These are phyloP conservation scores for Acacia concinna DNA, from an alignment of 331 rosid species.

Conservation along the genomic window DNA sequence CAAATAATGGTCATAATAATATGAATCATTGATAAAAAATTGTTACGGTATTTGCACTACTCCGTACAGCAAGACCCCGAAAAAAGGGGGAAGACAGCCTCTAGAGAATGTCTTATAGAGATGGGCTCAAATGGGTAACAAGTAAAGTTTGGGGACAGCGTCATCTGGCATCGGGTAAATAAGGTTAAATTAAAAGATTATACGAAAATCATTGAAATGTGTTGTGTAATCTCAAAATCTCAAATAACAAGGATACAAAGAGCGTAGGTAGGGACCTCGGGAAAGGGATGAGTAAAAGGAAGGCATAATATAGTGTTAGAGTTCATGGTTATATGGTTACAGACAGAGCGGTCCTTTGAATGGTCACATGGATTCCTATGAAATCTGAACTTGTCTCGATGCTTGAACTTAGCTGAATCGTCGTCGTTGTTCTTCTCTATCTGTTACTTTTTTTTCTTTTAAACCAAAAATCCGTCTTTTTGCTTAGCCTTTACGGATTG, in stretches of 20 bases:
- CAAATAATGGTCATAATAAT: slow-evolving; percentile 2
- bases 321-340: slow-evolving; percentile 40
- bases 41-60: slow-evolving; percentile 39
- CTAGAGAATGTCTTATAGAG: slow-evolving; percentile 60
- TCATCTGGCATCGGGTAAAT: slow-evolving; percentile 12
- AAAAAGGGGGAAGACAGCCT: slow-evolving; percentile 32
- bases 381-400: slow-evolving; percentile 43
- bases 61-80: slow-evolving; percentile 44
- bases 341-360: slow-evolving; percentile 51
- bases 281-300: slow-evolving; percentile 21
- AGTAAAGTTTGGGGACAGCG: not conserved
- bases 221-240: not conserved
- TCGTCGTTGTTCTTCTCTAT: slow-evolving; percentile 6
- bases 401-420: slow-evolving; percentile 39
- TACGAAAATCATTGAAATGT: not conserved
- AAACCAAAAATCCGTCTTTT: not conserved
- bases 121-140: slow-evolving; percentile 41
- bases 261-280: slow-evolving; percentile 22
- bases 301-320: slow-evolving; percentile 30
- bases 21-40: not conserved
- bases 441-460: not conserved
- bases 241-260: not conserved
- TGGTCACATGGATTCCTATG: slow-evolving; percentile 90
- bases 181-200: not conserved
- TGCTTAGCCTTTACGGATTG: not conserved